These are phyloP conservation scores for Chlorella variabilis DNA, from an alignment of 163 green algal genomes.

Conservation along the genomic window DNA sequence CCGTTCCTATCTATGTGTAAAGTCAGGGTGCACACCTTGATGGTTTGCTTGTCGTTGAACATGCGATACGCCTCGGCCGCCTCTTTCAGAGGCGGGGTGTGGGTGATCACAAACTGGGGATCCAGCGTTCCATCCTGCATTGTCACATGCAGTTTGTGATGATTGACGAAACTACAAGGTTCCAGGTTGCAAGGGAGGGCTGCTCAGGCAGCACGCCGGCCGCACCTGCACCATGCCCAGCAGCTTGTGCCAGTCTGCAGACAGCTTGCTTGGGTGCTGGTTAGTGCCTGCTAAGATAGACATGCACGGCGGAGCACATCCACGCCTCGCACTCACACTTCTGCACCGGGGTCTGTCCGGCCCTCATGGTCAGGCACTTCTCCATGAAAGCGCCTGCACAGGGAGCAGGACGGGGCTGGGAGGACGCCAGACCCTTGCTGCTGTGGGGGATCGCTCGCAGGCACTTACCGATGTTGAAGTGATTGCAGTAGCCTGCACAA, in stretches of 20 bases:
- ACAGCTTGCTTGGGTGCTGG: too few relatives aligned
- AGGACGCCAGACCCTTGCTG: too few relatives aligned
- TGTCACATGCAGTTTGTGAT: background rate
- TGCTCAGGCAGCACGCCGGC: too few relatives aligned
- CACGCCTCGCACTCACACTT: too few relatives aligned
- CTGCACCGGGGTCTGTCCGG: conserved; percentile 69
- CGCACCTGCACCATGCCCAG: conserved; percentile 54
- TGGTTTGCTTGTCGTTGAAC: conserved; percentile 80
- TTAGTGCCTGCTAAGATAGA: too few relatives aligned
- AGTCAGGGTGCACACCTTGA: too few relatives aligned
- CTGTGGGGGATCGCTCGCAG: too few relatives aligned
- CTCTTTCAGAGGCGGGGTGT: conserved; percentile 68
- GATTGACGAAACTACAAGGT: background rate
- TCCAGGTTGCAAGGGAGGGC: background rate
- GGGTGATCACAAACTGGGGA: conserved; percentile 78
- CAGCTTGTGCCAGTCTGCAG: conserved; percentile 78
- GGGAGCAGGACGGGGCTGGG: too few relatives aligned
- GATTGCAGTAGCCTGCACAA: conserved; percentile 65
- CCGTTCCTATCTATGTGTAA: too few relatives aligned
- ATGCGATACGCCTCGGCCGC: conserved; percentile 74
- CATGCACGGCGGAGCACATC: too few relatives aligned
- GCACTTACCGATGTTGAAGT: conserved; percentile 80
- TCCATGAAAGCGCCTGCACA: too few relatives aligned
- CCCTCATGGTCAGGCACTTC: conserved; percentile 73
- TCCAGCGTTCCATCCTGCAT: conserved; percentile 64